Base-by-base conservation (phyloP, 495 filamentous ascomycete species). In the Xylona heveae region DNA sequence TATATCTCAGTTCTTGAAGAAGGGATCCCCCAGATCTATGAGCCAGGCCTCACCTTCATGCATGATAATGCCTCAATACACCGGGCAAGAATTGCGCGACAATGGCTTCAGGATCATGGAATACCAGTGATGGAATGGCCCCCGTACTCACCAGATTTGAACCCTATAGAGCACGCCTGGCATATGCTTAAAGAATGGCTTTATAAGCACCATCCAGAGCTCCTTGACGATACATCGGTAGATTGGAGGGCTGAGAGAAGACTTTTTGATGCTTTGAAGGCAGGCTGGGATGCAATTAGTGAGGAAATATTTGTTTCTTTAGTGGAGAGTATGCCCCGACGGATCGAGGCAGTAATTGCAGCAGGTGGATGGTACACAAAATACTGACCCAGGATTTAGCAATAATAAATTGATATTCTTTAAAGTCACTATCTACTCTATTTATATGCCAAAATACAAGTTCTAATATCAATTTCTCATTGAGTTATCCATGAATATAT, bases 141-240 rank as follows among this genome's bases (percentile, higher is more conserved):
- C 24, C 34, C 35, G n/a, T 37, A 37, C 24, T 39, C 35, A n/a
- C 36, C 37, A 13, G 40, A 45, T 40, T 29, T 42, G 15, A 45
- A 45, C 28, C 42, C 28, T 5, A 42, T 45, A 24, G 35, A 45
- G 25, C 39, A 45, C 27, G 21, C 39, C 12, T 44, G 30, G 42
- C 30, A 13, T 12, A 14, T 31, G 19, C 35, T 44, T 9, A 44
- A 44, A 26, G 19, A n/a, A 22, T 32, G 33, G 24, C 28, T 44
- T 16, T 30, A 38, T 14, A 30, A 40, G 19, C 14, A 33, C 10
- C 29, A 39, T 34, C 42, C 37, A 30, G 30, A 42, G 25, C 31
- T 45, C 26, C 9, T 28, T 14, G 17, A 28, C 12, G 12, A 14
- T 28, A 28, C 26, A 14, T 12, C 12, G 13, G 26, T 14, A 6